A percentile compares a stretch with the other conserved stretches of the same genome.
Evolutionary conservation across 1,284 basidiomycete genomes (phyloP).

Genomic region (Agroathelia rolfsii): DNA sequence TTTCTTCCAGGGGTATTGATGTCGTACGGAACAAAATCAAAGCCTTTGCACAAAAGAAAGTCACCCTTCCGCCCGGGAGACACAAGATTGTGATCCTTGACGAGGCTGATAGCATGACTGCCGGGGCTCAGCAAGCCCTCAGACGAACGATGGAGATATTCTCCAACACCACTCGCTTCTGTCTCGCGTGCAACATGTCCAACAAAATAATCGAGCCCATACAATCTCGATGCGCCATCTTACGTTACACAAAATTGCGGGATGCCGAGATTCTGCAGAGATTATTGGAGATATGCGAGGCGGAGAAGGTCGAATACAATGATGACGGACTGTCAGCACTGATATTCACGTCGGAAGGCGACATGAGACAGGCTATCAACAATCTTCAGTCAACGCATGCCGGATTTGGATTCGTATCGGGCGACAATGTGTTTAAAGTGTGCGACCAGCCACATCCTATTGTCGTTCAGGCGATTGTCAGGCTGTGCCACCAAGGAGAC

Average conservation of each 20-base stretch:
- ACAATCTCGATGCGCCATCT: slow-evolving; percentile 93
- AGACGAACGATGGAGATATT: slow-evolving; percentile 99
- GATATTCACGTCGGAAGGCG: slow-evolving; percentile 98
- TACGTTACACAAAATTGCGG: slow-evolving; percentile 84
- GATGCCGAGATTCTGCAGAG: slow-evolving; percentile 91
- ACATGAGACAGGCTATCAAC: slow-evolving; percentile 99
- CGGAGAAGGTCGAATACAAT: slow-evolving; percentile 89
- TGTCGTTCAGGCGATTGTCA: slow-evolving; percentile 75
- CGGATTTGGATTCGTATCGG: slow-evolving; percentile 94
- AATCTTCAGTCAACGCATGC: slow-evolving; percentile 96
- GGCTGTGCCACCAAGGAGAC: slow-evolving; percentile 76
- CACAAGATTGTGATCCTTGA: slow-evolving; percentile 99
- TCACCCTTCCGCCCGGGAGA: slow-evolving; percentile 88
- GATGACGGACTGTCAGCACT: slow-evolving; percentile 93
- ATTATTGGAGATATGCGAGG: slow-evolving; percentile 86
- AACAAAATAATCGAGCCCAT: slow-evolving; percentile 99
- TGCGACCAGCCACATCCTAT: slow-evolving; percentile 99
- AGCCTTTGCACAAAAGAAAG: slow-evolving; percentile 96
- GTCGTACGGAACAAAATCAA: slow-evolving; percentile 99
- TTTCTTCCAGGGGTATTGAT: slow-evolving; percentile 80
- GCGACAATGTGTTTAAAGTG: slow-evolving; percentile 99
- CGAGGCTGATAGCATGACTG: slow-evolving; percentile 98
- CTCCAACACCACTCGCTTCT: slow-evolving; percentile 97
- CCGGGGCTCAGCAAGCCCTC: slow-evolving; percentile 95
- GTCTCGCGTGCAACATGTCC: slow-evolving; percentile 97